A percentile compares a stretch with the other conserved stretches of the same genome.
phyloP scores from a whole-genome alignment of 2,329 filamentous ascomycete species.

The Helotiales sp. region DNA sequence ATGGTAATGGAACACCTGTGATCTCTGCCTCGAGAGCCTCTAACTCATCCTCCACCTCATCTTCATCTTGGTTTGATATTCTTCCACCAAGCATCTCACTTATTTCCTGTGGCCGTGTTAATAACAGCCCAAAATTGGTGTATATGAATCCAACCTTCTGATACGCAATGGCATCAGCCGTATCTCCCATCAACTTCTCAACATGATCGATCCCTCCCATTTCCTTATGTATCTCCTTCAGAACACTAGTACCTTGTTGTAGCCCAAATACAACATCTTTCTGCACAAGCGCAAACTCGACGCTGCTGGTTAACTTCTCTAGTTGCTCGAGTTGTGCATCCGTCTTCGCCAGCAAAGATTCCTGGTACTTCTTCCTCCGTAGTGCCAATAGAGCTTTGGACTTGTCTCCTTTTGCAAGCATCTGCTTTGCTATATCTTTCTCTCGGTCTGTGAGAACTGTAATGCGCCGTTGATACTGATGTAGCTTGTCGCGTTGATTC shows the following conservation, averaged over 20 bases:
- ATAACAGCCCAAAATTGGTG: not conserved
- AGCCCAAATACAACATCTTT: slow-evolving; percentile 94
- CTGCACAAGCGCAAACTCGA: slow-evolving; percentile 95
- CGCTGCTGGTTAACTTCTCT: slow-evolving; percentile 81
- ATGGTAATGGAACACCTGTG: slow-evolving; percentile 36
- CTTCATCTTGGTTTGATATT: slow-evolving; percentile 93
- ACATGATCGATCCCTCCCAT: slow-evolving; percentile 95
- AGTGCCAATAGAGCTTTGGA: slow-evolving; percentile 81
- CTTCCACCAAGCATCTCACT: slow-evolving; percentile 85
- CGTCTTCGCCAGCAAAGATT: slow-evolving; percentile 83
- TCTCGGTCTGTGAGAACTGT: slow-evolving; percentile 82
- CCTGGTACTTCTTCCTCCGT: slow-evolving; percentile 95
- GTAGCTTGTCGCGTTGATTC: slow-evolving; percentile 93
- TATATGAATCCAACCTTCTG: slow-evolving; percentile 64
- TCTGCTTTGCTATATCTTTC: slow-evolving; percentile 80
- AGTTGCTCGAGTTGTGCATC: slow-evolving; percentile 93
- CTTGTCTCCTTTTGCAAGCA: slow-evolving; percentile 79
- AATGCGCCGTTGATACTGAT: slow-evolving; percentile 93
- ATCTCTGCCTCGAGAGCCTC: slow-evolving; percentile 74
- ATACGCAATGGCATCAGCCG: slow-evolving; percentile 85
- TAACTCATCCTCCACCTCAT: slow-evolving; percentile 95
- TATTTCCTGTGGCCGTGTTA: slow-evolving; percentile 65
- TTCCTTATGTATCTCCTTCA: slow-evolving; percentile 89
- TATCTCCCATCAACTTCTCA: slow-evolving; percentile 93
- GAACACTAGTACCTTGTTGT: slow-evolving; percentile 85